Percentiles rank a stretch among this genome's conserved stretches.
Conservation (phyloP, 495 filamentous ascomycete genomes). For the Penicillium parvum region DNA sequence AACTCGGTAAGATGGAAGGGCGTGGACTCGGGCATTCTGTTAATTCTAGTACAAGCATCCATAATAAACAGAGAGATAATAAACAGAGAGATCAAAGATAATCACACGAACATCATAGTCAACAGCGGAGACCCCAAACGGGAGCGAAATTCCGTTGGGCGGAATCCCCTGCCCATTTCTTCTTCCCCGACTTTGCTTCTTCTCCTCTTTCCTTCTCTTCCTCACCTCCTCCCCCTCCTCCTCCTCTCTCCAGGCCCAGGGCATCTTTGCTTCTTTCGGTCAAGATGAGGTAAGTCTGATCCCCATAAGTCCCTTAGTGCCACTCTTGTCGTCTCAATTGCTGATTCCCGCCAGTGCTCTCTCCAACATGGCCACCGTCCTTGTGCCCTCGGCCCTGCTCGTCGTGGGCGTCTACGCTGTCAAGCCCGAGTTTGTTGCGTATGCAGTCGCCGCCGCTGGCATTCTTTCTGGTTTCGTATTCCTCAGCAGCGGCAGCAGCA, state of each 20-base stretch:
- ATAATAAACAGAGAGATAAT: too few species aligned
- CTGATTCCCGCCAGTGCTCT: constrained; percentile 37
- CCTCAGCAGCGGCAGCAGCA: constrained; percentile 18
- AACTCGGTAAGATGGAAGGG: constrained; percentile 63
- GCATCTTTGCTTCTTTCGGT: not conserved
- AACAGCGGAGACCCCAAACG: constrained; percentile 17
- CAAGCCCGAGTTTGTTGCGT: constrained; percentile 72
- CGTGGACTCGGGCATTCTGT: constrained; percentile 12
- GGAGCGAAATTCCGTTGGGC: constrained; percentile 26
- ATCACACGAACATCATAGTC: too few species aligned
- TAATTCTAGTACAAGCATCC: too few species aligned
- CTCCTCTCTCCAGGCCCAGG: constrained; percentile 8
- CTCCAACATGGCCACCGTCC: constrained; percentile 63
- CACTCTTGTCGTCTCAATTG: not conserved
- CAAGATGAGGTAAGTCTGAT: constrained; percentile 35
- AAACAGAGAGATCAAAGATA: too few species aligned
- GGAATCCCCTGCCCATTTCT: constrained; percentile 7
- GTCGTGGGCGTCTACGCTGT: constrained; percentile 70
- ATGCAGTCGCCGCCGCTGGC: constrained; percentile 51
- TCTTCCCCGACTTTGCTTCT: constrained; percentile 5
- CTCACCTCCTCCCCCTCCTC: constrained; percentile 5
- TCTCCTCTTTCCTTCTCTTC: constrained; percentile 8
- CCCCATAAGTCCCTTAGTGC: not conserved
- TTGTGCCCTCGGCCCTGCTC: constrained; percentile 80
- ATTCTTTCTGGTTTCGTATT: constrained; percentile 15